Evolutionary conservation across 2,329 filamentous ascomycete genomes (phyloP), one percentile per base, ranked within the genome.

Genomic region (Claviceps cyperi): DNA sequence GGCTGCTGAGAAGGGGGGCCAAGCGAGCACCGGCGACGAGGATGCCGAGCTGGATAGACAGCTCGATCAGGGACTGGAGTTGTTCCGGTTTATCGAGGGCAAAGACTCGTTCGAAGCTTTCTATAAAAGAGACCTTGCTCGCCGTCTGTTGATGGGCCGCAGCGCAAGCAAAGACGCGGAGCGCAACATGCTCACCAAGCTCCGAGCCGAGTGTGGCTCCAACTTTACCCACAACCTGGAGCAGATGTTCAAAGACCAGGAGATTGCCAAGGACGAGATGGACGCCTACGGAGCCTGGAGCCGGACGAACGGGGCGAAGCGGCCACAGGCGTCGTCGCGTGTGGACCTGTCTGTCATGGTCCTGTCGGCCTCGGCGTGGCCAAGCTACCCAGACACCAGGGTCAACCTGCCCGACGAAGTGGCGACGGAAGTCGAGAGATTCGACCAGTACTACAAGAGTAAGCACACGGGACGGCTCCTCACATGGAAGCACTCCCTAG

Each of bases 211-310:
- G 70, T 98, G 92, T 62, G 92, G 92, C 39, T 84, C 86, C 14
- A 86, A 80, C 58, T 97, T 98, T 64, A 98, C 92, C 0, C 90
- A 95, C 62, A 98, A 98, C 60, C 74, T 99, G 0, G 94, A 99
- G 67, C 87, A 91, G 54, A 99, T 99, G 92, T 98, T 99, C 73
- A 95, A 94, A 65, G 92, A 99, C 61, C 88, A 97, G 65, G 90
- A 96, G 62, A 76, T 96, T 19, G 86, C 86, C 13, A 84, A 85
- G 53, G 92, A 97, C 59, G 91, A 97, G 63, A 94, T 97, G 84
- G 69, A 76, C n/a, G 80, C 84, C 0, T 98, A 94, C 69, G 92
- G 84, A 64, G 76, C 66, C 65, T 89, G 66, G 68, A 74, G 76
- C 15, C 73, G 77, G 15, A 74, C 75, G 48, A 75, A 75, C 50